Percentiles rank a stretch among this genome's conserved stretches.
Conservation (phyloP, 495 filamentous ascomycete species). For the Xylaria acuta region DNA sequence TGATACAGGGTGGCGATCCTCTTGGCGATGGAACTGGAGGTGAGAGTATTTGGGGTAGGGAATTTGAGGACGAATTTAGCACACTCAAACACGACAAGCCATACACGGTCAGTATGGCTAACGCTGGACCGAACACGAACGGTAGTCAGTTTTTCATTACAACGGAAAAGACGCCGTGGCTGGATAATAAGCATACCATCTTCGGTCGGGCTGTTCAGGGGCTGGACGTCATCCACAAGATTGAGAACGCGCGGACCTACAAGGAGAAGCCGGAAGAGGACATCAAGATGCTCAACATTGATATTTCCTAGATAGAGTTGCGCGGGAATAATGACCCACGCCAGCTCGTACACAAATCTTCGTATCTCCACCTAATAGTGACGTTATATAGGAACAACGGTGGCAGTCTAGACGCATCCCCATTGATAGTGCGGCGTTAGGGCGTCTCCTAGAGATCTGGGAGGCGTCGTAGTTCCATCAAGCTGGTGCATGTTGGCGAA, state of each 20-base stretch:
- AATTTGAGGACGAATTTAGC: conserved; percentile 96
- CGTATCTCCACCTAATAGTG: conserved; percentile 6
- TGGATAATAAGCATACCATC: conserved; percentile 95
- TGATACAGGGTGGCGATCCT: conserved; percentile 95
- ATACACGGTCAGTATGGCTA: conserved; percentile 96
- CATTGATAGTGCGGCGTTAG: conserved; percentile 5
- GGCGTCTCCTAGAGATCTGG: conserved; percentile 9
- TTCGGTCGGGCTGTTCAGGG: conserved; percentile 91
- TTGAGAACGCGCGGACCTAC: conserved; percentile 88
- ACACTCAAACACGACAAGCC: conserved; percentile 92
- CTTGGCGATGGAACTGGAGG: conserved; percentile 94
- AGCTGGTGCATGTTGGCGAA: conserved; percentile 16
- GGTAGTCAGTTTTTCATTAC: conserved; percentile 97
- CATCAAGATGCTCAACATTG: conserved; percentile 95
- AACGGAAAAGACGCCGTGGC: conserved; percentile 94
- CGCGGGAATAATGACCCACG: conserved; percentile 15
- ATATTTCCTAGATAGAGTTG: conserved; percentile 52
- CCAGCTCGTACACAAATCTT: neutral
- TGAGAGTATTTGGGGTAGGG: conserved; percentile 94
- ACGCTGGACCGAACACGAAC: conserved; percentile 84
- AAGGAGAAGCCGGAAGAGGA: conserved; percentile 98
- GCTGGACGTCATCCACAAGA: conserved; percentile 93
- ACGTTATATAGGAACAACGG: conserved; percentile 7
- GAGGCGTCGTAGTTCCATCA: conserved; percentile 16
- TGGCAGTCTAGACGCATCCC: neutral